Percentiles rank a stretch among this genome's conserved stretches.
Evolutionary conservation across 2,329 filamentous ascomycete species (phyloP).

Genomic region (Beauveria medogensis): DNA sequence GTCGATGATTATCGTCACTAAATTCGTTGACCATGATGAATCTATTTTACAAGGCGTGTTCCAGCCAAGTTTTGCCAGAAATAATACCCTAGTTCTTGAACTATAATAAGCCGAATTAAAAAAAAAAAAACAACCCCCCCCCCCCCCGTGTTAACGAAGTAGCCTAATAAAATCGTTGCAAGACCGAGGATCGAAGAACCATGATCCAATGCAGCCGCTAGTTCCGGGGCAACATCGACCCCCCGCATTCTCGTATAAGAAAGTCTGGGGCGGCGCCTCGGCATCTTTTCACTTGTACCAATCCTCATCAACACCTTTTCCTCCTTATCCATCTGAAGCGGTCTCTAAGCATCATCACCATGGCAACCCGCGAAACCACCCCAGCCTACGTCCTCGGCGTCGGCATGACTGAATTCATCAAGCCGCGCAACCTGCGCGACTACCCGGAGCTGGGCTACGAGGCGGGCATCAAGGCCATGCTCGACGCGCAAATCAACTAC

Average conservation of each 20-base stretch:
- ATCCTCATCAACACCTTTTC: not conserved
- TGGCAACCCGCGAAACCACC: not conserved
- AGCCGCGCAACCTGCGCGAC: slow-evolving; percentile 86
- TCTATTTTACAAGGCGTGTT: no score
- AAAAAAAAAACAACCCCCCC: not conserved
- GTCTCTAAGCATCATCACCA: not conserved
- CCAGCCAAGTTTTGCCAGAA: no score
- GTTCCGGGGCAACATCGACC: not conserved
- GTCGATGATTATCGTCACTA: no score
- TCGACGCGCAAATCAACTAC: slow-evolving; percentile 88
- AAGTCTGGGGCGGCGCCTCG: not conserved
- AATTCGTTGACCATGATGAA: no score
- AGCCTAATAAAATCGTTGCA: not conserved
- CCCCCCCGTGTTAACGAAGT: not conserved
- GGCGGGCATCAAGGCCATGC: slow-evolving; percentile 79
- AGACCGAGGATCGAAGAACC: not conserved
- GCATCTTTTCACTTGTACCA: not conserved
- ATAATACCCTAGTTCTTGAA: no score
- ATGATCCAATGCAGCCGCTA: not conserved
- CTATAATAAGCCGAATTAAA: no score
- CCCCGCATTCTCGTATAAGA: not conserved
- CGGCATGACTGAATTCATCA: slow-evolving; percentile 99
- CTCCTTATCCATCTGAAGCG: not conserved
- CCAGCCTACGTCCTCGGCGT: slow-evolving; percentile 82
- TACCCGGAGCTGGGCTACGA: slow-evolving; percentile 93